Evolutionary conservation across 2,329 filamentous ascomycete genomes (phyloP).

Genomic region (Microcera coccophila): DNA sequence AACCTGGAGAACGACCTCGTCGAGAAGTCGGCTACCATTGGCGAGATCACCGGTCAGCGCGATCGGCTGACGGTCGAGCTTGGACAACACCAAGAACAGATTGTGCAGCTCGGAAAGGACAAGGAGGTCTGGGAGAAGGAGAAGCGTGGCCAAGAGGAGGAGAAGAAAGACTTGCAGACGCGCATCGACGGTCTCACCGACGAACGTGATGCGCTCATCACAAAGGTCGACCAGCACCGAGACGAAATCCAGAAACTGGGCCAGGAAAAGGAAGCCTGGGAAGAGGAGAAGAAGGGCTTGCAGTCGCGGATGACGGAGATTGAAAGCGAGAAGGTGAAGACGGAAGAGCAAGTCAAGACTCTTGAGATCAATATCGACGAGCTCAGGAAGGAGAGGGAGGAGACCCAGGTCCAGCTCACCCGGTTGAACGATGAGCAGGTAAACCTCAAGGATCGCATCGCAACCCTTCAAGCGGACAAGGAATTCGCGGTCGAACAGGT

Average conservation of each 20-base stretch:
- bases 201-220: conserved; percentile 21
- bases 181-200: conserved; percentile 21
- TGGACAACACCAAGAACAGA: conserved; percentile 15
- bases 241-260: not conserved
- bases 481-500: conserved; percentile 19
- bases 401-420: conserved; percentile 21
- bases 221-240: conserved; percentile 3
- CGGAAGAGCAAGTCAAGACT: conserved; percentile 10
- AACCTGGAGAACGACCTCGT: conserved; percentile 23
- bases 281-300: conserved; percentile 22
- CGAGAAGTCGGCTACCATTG: conserved; percentile 21
- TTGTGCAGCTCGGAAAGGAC: conserved; percentile 15
- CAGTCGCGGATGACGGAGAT: conserved; percentile 17
- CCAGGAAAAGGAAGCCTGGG: conserved; percentile 4
- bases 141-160: conserved; percentile 16
- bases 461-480: conserved; percentile 23
- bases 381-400: conserved; percentile 8
- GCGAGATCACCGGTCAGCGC: conserved; percentile 22
- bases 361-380: not conserved
- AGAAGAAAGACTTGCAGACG: conserved; percentile 20
- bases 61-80: conserved; percentile 20
- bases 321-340: conserved; percentile 20
- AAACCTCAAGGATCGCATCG: conserved; percentile 23
- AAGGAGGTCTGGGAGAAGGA: conserved; percentile 6
- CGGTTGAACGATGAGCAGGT: conserved; percentile 20